phyloP scores from a whole-genome alignment of 805 yeast genomes.

The Yamadazyma insecticola region DNA sequence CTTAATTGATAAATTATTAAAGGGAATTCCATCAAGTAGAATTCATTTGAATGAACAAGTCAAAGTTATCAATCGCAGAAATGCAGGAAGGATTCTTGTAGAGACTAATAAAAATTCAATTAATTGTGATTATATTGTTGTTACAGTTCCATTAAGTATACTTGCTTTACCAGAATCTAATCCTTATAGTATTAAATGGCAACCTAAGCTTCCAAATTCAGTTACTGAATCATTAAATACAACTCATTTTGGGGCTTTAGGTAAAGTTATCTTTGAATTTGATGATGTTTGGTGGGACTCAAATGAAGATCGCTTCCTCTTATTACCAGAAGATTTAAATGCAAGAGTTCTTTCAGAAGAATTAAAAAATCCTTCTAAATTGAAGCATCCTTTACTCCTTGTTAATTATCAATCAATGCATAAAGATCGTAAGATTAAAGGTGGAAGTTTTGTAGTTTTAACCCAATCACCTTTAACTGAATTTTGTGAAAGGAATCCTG shows the following conservation, averaged over 20 bases:
- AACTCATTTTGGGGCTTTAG: slow-evolving; percentile 36
- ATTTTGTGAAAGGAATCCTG: slow-evolving; percentile 48
- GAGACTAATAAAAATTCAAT: slow-evolving; percentile 28
- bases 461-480: slow-evolving; percentile 73
- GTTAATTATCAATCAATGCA: slow-evolving; percentile 53
- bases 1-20: slow-evolving; percentile 40
- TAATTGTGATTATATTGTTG: slow-evolving; percentile 54
- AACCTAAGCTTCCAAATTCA: slow-evolving; percentile 17
- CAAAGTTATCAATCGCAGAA: slow-evolving; percentile 26
- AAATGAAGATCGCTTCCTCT: slow-evolving; percentile 36
- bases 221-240: slow-evolving; percentile 16
- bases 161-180: slow-evolving; percentile 37
- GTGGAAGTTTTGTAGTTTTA: slow-evolving; percentile 57
- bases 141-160: slow-evolving; percentile 76
- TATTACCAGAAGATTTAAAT: slow-evolving; percentile 13
- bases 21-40: slow-evolving; percentile 32
- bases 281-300: slow-evolving; percentile 41
- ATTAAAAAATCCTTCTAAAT: slow-evolving; percentile 34
- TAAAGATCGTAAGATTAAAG: slow-evolving; percentile 8
- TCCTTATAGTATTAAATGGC: slow-evolving; percentile 43
- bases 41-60: slow-evolving; percentile 43
- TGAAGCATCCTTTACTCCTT: slow-evolving; percentile 59
- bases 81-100: slow-evolving; percentile 19
- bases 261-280: slow-evolving; percentile 41
- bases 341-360: slow-evolving; percentile 4